These are phyloP conservation scores for Arthromyces matolae DNA, from an alignment of 768 basidiomycete genomes.

Conservation along the genomic window DNA sequence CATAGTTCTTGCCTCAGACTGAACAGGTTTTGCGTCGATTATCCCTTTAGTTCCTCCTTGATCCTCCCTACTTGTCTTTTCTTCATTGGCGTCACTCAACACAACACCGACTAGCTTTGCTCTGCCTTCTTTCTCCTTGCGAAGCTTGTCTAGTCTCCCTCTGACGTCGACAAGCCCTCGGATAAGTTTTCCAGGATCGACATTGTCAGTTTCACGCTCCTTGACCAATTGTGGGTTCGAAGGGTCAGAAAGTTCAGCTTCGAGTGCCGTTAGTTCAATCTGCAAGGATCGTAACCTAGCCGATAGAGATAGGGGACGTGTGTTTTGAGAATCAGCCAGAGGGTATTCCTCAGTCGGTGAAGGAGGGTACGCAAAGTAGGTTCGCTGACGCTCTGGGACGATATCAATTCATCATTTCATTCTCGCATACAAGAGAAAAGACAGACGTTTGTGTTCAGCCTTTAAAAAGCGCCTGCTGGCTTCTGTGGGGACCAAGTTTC, in stretches of 20 bases:
- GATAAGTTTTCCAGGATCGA: slow-evolving; percentile 74
- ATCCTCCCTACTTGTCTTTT: slow-evolving; percentile 11
- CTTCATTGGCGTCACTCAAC: slow-evolving; percentile 33
- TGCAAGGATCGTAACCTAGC: slow-evolving; percentile 65
- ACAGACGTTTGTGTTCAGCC: slow-evolving; percentile 61
- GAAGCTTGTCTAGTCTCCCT: slow-evolving; percentile 62
- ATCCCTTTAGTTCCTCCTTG: slow-evolving; percentile 5
- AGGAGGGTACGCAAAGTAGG: slow-evolving; percentile 67
- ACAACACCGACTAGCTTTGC: slow-evolving; percentile 60
- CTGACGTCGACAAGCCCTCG: slow-evolving; percentile 75
- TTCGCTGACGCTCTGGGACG: slow-evolving; percentile 44
- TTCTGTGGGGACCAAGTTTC: slow-evolving; percentile 61
- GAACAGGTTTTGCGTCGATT: slow-evolving; percentile 21
- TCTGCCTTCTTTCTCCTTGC: slow-evolving; percentile 61
- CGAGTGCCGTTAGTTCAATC: slow-evolving; percentile 74
- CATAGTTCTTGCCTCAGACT: slow-evolving; percentile 45
- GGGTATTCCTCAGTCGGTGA: slow-evolving; percentile 54
- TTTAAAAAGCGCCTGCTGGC: slow-evolving; percentile 69
- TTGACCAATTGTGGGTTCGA: slow-evolving; percentile 64
- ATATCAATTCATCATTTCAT: not conserved
- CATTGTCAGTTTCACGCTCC: slow-evolving; percentile 55
- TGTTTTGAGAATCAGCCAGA: slow-evolving; percentile 28
- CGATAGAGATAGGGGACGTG: slow-evolving; percentile 45
- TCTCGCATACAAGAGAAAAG: slow-evolving; percentile 25
- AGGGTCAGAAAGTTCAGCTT: slow-evolving; percentile 78